These are phyloP conservation scores for Leccinum imitatum DNA, from an alignment of 768 basidiomycete species.

Conservation along the genomic window DNA sequence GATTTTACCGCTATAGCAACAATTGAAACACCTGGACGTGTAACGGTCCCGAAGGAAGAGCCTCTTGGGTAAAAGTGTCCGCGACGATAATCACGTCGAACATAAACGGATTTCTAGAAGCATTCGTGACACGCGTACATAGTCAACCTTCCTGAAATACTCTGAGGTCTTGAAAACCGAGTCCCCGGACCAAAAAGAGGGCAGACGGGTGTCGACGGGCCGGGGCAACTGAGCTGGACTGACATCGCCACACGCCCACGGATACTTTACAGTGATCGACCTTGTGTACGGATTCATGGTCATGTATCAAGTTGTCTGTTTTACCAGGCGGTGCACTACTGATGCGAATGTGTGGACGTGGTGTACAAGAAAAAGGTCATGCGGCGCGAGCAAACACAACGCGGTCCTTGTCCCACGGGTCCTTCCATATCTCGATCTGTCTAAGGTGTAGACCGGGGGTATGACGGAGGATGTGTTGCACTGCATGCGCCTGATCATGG, in stretches of 20 bases:
- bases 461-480: slow-evolving; percentile 54
- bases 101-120: slow-evolving; percentile 1
- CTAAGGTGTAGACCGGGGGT: slow-evolving; percentile 41
- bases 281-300: not conserved
- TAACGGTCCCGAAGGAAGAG: not conserved
- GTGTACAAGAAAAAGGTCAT: slow-evolving; percentile 23
- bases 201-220: not conserved
- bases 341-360: slow-evolving; percentile 1
- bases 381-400: slow-evolving; percentile 59
- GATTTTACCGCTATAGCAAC: slow-evolving; percentile 22
- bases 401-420: slow-evolving; percentile 76
- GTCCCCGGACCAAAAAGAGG: slow-evolving; percentile 6
- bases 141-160: slow-evolving; percentile 5
- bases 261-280: slow-evolving; percentile 10
- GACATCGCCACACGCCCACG: slow-evolving; percentile 2
- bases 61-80: not conserved
- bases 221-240: slow-evolving; percentile 16
- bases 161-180: slow-evolving; percentile 4
- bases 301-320: slow-evolving; percentile 7
- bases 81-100: slow-evolving; percentile 14
- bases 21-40: slow-evolving; percentile 15
- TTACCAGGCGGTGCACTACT: slow-evolving; percentile 15
- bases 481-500: slow-evolving; percentile 62
- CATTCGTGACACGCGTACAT: not conserved
- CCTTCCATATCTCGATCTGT: slow-evolving; percentile 67